Evolutionary conservation across 1,139 yeast genomes (phyloP), one percentile per base, ranked within the genome.

Genomic region (Arxiozyma bovina): DNA sequence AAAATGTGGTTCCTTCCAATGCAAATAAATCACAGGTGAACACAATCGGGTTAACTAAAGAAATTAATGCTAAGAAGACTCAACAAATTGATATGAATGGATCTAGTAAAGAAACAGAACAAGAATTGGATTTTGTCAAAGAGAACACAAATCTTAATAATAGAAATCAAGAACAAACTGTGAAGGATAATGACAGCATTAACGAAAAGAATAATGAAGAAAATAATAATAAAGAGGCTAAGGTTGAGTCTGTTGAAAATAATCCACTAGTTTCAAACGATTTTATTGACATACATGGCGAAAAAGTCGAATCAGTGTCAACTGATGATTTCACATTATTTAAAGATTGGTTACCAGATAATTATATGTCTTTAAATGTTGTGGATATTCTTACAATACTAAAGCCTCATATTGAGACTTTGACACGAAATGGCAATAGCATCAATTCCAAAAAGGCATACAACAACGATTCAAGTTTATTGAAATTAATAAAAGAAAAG

Each of bases 351-450:
- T 55, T 69, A 34, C 70, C 71, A 0, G 48, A 49, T 1, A 58
- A 63, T 38, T 57, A 53, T 40, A 55, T 54, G 15, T 58, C 57
- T 0, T 21, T 64, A 3, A 23, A 59, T 4, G 42, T 52, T 2
- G 64, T 62, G 1, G 64, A 63, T 4, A 42, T 70, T 3, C 47
- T 67, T 8, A 55, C 55, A n/a, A 45, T 58, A 11, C 52, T 70
- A 8, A 63, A 63, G 3, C 62, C 63, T 4, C 61, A 61, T 38
- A 40, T 54, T 15, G 30, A 30, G 21, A 52, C 54, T 11, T 56
- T 51, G 3, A 20, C 25, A 12, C 43, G 22, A 20, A 40, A 42
- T 12, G 42, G 57, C n/a, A 25, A 40, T 58, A 60, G 38, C 58
- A 57, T 25, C 56, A 61, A 45, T 25, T 56, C 11, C 53, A 55